Base-by-base conservation (phyloP, 106 monocot species). In the Allium sativum region DNA sequence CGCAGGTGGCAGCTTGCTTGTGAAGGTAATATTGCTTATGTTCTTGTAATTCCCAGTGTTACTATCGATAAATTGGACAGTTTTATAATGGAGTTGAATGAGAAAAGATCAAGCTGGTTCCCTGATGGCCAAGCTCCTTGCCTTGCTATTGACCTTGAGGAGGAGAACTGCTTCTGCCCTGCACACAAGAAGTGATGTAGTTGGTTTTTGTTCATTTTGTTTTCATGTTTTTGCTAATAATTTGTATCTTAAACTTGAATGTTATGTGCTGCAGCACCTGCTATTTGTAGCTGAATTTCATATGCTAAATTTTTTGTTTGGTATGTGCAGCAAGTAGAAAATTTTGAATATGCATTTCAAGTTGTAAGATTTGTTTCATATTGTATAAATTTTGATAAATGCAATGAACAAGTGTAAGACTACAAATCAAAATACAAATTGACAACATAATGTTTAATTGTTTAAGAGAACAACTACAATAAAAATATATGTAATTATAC, bases 41-140 rank as follows among this genome's bases (percentile, higher is more conserved):
- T 92, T 7, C 88, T 91, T 40, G 96, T 98, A 61, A 98, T 98
- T 91, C 96, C 96, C 8, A 98, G 69, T 52, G 82, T 98, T 17
- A 85, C 72, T 53, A 72, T 98, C 19, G 82, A 92, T 14, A 98
- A 92, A 76, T 75, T 98, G 8, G 87, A 98, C 15, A 7, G 40
- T 47, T 98, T 98, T 71, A 48, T 98, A 52, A 56, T 68, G 18
- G 96, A 98, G 51, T 73, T 91, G 53, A 64, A 74, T 13, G 58
- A 74, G 70, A 45, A 71, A 53, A 73, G 89, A 11, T 41, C 67
- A 0, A 53, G 44, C 16, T 94, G 90, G 89, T 86, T 69, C 53
- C 85, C 77, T 13, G 45, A 53, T 13, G 45, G n/a, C 8, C 64
- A 47, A 47, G 14, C 72, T 53, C 89, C 72, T 4, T 94, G 94